Evolutionary conservation across 768 basidiomycete species (phyloP), one percentile per base, ranked within the genome.

Genomic region (Xerocomellus dryophilus): DNA sequence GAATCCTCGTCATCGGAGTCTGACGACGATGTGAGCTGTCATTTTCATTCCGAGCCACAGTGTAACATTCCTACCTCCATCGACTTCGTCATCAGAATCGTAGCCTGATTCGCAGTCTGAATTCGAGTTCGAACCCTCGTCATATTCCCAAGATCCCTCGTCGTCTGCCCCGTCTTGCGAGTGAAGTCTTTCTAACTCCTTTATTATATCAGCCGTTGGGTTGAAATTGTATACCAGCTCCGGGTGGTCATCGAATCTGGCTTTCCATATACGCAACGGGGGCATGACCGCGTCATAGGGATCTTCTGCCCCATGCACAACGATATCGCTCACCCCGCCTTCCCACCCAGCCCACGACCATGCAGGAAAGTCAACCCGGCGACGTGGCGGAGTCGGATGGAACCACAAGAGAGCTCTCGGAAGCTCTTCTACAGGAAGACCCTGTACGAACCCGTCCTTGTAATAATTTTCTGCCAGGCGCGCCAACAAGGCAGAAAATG

Each of bases 281-380:
- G 57, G 57, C 39, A 46, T 25, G 20, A 53, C 3, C 21, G 11
- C 31, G 0, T 43, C 10, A 5, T 25, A 0, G 9, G 27, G 7
- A 18, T 42, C 18, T 5, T 29, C 18, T 4, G 36, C 20, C 21
- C 34, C 58, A n/a, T 4, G 0, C 6, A 43, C 35, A 5, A n/a
- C n/a, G 6, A 14, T 20, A 10, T 23, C 38, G 23, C 2, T 35
- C 9, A 54, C 52, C 9, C 0, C 29, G 4, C 53, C 55, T 2
- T 57, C 50, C 55, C 58, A 63, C 4, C 53, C 55, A 14, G 41
- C 50, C 59, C 58, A 60, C n/a, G 61, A 59, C 57, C 57, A 56
- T 6, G 50, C 18, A 0, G 45, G 42, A 29, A 51, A 63, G 2
- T 21, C 50, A 9, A 20, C 27, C 4, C 47, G 43, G 2, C 50